Evolutionary conservation across 129 eudicot genomes (phyloP).

Genomic region (Tanacetum coccineum): DNA sequence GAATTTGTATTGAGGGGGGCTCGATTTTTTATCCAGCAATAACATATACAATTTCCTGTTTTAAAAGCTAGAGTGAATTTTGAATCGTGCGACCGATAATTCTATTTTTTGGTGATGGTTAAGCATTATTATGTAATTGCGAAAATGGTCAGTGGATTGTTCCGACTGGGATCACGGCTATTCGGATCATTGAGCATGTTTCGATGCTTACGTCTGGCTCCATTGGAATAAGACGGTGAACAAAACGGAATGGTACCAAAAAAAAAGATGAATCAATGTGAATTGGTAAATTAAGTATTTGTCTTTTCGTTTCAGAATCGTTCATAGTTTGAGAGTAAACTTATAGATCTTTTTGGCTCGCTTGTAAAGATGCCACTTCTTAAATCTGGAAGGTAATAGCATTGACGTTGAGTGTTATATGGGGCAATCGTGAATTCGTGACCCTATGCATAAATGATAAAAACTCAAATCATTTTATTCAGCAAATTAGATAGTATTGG

Average conservation of each 20-base stretch:
- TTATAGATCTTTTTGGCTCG: conserved; percentile 90
- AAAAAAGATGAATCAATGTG: no score
- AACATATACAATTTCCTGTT: no score
- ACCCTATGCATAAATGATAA: no score
- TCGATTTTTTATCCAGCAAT: no score
- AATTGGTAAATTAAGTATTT: neutral
- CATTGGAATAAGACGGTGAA: conserved; percentile 35
- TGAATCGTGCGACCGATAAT: no score
- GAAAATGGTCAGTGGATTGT: conserved; percentile 53
- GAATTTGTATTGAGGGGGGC: no score
- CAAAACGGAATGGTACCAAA: no score
- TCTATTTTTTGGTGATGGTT: conserved; percentile 57
- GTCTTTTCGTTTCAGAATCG: conserved; percentile 52
- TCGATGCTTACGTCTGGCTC: conserved; percentile 98
- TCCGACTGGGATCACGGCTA: conserved; percentile 85
- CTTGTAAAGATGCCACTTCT: conserved; percentile 94
- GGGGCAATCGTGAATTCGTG: no score
- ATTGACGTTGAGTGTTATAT: neutral
- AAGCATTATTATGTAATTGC: conserved; percentile 70
- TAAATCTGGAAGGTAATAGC: conserved; percentile 59
- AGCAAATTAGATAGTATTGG: no score
- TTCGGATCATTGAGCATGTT: conserved; percentile 75
- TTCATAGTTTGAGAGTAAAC: conserved; percentile 71
- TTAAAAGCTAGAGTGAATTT: no score
- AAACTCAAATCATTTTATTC: no score